A percentile compares a stretch with the other conserved stretches of the same genome.
phyloP scores from a whole-genome alignment of 2,329 filamentous ascomycete genomes.

The Colletotrichum sp. region DNA sequence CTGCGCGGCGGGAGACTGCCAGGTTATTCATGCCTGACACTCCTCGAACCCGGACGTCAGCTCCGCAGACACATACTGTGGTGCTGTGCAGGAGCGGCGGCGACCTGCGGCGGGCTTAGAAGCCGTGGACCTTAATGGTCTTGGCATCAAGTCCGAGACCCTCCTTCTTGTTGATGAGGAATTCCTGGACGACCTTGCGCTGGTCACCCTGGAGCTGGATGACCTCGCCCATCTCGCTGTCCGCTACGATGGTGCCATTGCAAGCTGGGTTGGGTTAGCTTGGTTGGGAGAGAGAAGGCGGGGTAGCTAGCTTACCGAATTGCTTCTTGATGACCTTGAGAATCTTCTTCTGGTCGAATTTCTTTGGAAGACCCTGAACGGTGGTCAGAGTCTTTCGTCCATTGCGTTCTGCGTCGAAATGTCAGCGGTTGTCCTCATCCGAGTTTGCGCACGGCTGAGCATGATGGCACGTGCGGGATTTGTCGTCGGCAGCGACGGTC shows the following conservation, averaged over 20 bases:
- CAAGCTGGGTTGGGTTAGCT: constrained; percentile 66
- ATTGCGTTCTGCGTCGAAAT: constrained; percentile 83
- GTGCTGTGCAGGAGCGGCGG: constrained; percentile 35
- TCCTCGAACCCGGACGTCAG: constrained; percentile 17
- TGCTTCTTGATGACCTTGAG: constrained; percentile 99
- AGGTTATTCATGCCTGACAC: background rate
- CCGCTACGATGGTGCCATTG: constrained; percentile 99
- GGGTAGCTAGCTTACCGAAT: constrained; percentile 70
- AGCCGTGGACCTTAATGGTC: constrained; percentile 85
- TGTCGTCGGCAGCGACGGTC: background rate
- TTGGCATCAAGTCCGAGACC: constrained; percentile 93
- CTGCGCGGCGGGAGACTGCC: constrained; percentile 12
- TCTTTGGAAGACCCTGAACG: constrained; percentile 97
- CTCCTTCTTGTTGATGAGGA: constrained; percentile 94
- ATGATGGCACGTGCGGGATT: constrained; percentile 18
- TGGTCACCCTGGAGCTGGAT: constrained; percentile 99
- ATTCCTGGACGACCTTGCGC: constrained; percentile 98
- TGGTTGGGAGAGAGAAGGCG: background rate
- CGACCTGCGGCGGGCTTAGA: constrained; percentile 47
- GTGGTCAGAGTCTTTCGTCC: constrained; percentile 99
- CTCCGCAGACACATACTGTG: background rate
- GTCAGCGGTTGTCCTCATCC: constrained; percentile 40
- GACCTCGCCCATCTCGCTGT: constrained; percentile 97
- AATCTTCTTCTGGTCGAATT: constrained; percentile 99
- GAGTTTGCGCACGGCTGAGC: background rate